Base-by-base conservation (phyloP, 139 green algal species). In the Edaphochlamys debaryana region DNA sequence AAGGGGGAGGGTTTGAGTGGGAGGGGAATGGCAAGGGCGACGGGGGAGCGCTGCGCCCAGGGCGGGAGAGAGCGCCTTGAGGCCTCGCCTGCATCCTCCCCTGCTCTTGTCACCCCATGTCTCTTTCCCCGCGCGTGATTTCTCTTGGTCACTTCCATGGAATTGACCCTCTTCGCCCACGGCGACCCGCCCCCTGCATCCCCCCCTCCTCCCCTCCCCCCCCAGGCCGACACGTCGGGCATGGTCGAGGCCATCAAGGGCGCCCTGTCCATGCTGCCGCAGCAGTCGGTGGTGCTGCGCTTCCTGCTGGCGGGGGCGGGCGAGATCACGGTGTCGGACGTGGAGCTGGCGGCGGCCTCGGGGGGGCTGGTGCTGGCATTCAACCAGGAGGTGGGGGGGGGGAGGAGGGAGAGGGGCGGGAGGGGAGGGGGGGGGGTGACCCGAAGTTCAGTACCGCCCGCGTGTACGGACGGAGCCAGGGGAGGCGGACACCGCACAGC, bases 161-260 rank as follows among this genome's bases (percentile, higher is more conserved):
- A n/a, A n/a, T n/a, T n/a, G n/a, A n/a, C n/a, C n/a, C n/a, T n/a
- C n/a, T n/a, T n/a, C n/a, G n/a, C n/a, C n/a, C n/a, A n/a, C n/a
- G n/a, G n/a, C n/a, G n/a, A n/a, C n/a, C n/a, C 5, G 19, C 5
- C 58, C 58, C 58, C 58, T 9, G 3, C 27, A 3, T 36, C 30
- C 36, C 30, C 69, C 45, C 7, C 40, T 29, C 3, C 69, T n/a
- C 1, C 29, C 50, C 66, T 13, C 15, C 58, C 30, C 50, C 58
- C 78, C 41, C 89, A 96, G 90, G 94, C 94, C 7, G 96, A 98
- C 84, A 95, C 95, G 6, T 92, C 89, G 38, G 97, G 97, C 29
- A 92, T 94, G 30, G 79, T 97, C 25, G 97, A 99, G 87, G 97
- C 96, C 6, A 94, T 99, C 69, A 95, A 96, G 70, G 83, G 85